These are phyloP conservation scores for Aureobasidium mangrovei DNA, from an alignment of 2,329 filamentous ascomycete species.

Conservation along the genomic window DNA sequence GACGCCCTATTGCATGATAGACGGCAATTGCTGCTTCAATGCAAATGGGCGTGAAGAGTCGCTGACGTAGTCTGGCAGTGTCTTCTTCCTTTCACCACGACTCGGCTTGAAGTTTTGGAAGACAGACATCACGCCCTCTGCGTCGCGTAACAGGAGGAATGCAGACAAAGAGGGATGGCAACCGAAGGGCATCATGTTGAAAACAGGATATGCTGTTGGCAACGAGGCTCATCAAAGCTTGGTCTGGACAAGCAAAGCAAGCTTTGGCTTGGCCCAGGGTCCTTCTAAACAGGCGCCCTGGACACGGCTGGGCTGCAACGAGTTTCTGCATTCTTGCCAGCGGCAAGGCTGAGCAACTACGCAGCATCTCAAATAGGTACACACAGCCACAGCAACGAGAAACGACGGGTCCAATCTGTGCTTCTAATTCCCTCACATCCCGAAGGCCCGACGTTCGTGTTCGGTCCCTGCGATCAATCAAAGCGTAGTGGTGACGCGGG, in stretches of 20 bases:
- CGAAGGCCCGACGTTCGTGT: too few species aligned
- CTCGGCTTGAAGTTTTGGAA: too few species aligned
- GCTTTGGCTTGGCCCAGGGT: not conserved
- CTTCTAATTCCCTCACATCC: not conserved
- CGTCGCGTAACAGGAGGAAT: too few species aligned
- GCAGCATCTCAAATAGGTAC: not conserved
- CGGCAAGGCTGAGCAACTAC: not conserved
- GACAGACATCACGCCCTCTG: too few species aligned
- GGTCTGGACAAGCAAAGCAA: not conserved
- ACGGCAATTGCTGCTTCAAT: too few species aligned
- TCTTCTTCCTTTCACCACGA: too few species aligned
- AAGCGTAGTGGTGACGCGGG: too few species aligned
- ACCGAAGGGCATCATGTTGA: not conserved
- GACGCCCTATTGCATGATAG: not conserved
- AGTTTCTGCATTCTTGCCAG: not conserved
- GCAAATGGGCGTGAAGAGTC: too few species aligned
- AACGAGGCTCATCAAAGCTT: not conserved
- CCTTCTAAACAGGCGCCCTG: not conserved
- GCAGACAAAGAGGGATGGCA: not conserved
- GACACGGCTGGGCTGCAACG: not conserved
- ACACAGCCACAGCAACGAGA: not conserved
- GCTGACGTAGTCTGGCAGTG: too few species aligned
- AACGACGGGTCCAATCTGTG: slow-evolving; percentile 1
- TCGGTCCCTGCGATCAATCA: too few species aligned
- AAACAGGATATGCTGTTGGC: not conserved